Conservation (phyloP, 371 early-diverging fungal genomes). For the Lichtheimia hyalospora region DNA sequence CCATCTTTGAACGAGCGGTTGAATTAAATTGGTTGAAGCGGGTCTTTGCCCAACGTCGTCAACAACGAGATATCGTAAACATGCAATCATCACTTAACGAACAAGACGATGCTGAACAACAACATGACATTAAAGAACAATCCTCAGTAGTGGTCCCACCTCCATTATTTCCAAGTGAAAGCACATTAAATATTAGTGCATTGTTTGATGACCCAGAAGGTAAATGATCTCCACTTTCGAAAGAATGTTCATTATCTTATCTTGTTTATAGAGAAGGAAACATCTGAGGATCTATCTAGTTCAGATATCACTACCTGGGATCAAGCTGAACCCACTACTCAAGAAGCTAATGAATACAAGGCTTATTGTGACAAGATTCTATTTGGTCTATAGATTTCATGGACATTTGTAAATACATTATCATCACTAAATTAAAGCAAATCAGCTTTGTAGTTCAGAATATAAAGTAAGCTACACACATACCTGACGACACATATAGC, state of each 20-base stretch:
- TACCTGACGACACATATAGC: too few relatives aligned
- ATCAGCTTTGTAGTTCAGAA: too few relatives aligned
- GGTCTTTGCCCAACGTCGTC: neutral
- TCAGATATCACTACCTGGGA: too few relatives aligned
- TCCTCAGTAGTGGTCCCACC: slow-evolving; percentile 2
- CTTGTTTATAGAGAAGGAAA: too few relatives aligned
- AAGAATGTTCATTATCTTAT: too few relatives aligned
- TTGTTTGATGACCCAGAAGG: slow-evolving; percentile 1
- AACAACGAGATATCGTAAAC: too few relatives aligned
- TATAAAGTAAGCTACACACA: too few relatives aligned
- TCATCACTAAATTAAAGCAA: too few relatives aligned
- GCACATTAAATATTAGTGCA: neutral
- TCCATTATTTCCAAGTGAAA: slow-evolving; percentile 4
- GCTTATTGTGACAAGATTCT: slow-evolving; percentile 5
- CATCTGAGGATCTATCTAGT: too few relatives aligned
- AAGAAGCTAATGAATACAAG: slow-evolving; percentile 1
- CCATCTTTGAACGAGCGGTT: slow-evolving; percentile 1
- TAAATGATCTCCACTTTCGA: neutral
- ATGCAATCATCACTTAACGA: too few relatives aligned
- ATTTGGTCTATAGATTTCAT: slow-evolving; percentile 1
- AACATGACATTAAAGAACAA: neutral
- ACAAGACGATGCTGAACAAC: neutral
- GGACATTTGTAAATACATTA: too few relatives aligned
- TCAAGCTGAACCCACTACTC: neutral
- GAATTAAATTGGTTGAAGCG: slow-evolving; percentile 1